phyloP scores from a whole-genome alignment of 768 basidiomycete genomes.

The Exsudoporus frostii region DNA sequence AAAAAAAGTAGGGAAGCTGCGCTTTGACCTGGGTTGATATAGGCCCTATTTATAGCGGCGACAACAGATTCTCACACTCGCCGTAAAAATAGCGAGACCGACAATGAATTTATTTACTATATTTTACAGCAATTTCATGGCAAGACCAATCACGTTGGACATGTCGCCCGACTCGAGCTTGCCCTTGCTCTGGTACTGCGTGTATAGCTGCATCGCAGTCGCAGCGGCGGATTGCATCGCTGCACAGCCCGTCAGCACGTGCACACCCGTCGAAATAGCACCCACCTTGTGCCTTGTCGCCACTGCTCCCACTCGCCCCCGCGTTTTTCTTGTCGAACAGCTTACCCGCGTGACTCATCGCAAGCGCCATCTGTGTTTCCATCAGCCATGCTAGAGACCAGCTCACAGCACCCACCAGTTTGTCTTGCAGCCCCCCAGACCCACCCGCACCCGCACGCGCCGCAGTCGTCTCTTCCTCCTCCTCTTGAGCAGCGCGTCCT shows the following conservation, averaged over 20 bases:
- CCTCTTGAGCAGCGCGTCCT: not conserved
- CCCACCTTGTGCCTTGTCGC: slow-evolving; percentile 28
- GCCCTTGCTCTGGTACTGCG: slow-evolving; percentile 24
- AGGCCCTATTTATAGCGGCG: slow-evolving; percentile 5
- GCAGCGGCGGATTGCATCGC: slow-evolving; percentile 33
- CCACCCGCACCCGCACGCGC: slow-evolving; percentile 2
- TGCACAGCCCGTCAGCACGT: not conserved
- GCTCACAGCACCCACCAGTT: slow-evolving; percentile 21
- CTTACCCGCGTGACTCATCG: slow-evolving; percentile 33
- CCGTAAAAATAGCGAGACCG: no score
- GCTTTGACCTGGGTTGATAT: slow-evolving; percentile 2
- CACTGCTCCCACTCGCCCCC: slow-evolving; percentile 10
- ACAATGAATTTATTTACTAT: no score
- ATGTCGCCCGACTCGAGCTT: slow-evolving; percentile 31
- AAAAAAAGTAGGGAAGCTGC: not conserved
- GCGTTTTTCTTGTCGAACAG: slow-evolving; percentile 33
- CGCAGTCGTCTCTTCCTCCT: slow-evolving; percentile 8
- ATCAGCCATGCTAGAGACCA: not conserved
- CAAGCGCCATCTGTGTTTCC: slow-evolving; percentile 21
- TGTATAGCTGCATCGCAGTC: slow-evolving; percentile 28
- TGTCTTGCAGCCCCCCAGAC: slow-evolving; percentile 27
- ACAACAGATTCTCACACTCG: slow-evolving; percentile 4
- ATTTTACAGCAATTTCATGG: slow-evolving; percentile 24
- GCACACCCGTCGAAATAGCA: not conserved
- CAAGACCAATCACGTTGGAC: slow-evolving; percentile 24